Conservation (phyloP, 495 filamentous ascomycete genomes). For the Melanomma pulvis-pyrius region DNA sequence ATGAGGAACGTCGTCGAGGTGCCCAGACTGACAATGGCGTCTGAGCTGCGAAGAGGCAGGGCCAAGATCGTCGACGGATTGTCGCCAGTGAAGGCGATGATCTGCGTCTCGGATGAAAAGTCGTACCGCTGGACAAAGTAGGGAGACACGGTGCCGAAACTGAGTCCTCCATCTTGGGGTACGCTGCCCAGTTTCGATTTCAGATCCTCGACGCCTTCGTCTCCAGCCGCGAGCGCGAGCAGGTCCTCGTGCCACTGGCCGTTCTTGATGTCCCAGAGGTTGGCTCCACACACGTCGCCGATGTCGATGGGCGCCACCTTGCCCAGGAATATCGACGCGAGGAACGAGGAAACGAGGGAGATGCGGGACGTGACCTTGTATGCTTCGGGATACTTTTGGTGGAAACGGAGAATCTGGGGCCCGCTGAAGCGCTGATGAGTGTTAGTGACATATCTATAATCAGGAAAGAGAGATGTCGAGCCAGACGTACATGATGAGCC, state of each 20-base stretch:
- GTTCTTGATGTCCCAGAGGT: constrained; percentile 86
- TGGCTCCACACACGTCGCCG: constrained; percentile 94
- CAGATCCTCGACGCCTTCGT: constrained; percentile 66
- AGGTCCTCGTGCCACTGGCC: constrained; percentile 73
- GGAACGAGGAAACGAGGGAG: constrained; percentile 91
- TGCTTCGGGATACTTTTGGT: constrained; percentile 72
- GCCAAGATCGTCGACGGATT: constrained; percentile 95
- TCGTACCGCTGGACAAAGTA: constrained; percentile 81
- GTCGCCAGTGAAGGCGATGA: constrained; percentile 90
- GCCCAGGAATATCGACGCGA: constrained; percentile 89
- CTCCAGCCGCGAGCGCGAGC: constrained; percentile 74
- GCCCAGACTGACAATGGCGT: constrained; percentile 91
- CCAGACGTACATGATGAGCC: constrained; percentile 77
- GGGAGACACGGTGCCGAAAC: constrained; percentile 68
- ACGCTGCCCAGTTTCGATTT: constrained; percentile 80
- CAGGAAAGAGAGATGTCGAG: constrained; percentile 40
- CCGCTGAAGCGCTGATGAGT: constrained; percentile 85
- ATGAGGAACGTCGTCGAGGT: constrained; percentile 97
- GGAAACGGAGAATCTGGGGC: constrained; percentile 89
- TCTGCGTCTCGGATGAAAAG: constrained; percentile 71
- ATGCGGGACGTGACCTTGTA: constrained; percentile 82
- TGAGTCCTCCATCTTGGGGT: constrained; percentile 74
- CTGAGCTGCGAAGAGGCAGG: constrained; percentile 78
- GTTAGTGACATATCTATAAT: constrained; percentile 4
- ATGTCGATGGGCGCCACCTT: constrained; percentile 87